A percentile compares a stretch with the other conserved stretches of the same genome.
Conservation (phyloP, 31 red algal species). For the Endocladia muricata region DNA sequence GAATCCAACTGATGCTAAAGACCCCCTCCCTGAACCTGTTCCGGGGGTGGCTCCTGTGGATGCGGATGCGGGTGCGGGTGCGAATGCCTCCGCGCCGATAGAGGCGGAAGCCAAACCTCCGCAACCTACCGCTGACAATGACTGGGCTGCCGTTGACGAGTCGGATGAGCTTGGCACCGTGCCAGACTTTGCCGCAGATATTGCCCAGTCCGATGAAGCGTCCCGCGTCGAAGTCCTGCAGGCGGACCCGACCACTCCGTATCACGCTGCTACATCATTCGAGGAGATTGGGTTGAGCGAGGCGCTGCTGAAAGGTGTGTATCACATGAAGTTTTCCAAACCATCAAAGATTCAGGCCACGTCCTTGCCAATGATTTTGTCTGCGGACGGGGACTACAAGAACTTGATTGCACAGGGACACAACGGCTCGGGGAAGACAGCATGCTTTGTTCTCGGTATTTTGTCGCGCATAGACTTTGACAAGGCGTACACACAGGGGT, state of each 20-base stretch:
- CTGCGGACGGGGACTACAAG: conserved; percentile 45
- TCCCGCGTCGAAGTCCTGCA: conserved; percentile 82
- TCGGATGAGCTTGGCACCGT: neutral
- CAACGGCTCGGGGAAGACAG: conserved; percentile 96
- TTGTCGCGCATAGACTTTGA: conserved; percentile 62
- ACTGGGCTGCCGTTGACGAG: conserved; percentile 7
- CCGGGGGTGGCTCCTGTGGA: neutral
- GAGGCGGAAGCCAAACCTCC: too few relatives aligned
- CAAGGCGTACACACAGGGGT: conserved; percentile 51
- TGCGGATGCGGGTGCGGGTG: neutral
- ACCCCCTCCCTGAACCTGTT: too few relatives aligned
- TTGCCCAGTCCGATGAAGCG: conserved; percentile 71
- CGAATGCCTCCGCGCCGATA: too few relatives aligned
- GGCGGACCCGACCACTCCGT: conserved; percentile 79
- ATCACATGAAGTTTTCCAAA: conserved; percentile 92
- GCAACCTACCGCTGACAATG: neutral
- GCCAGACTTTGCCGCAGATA: conserved; percentile 39
- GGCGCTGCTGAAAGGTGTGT: conserved; percentile 86
- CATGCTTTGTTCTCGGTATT: conserved; percentile 94
- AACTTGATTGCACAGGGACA: conserved; percentile 96
- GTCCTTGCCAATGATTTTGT: conserved; percentile 85
- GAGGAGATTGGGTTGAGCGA: conserved; percentile 78
- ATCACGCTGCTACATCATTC: conserved; percentile 84
- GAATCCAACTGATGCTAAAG: too few relatives aligned
- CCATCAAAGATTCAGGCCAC: conserved; percentile 95